Base-by-base conservation (phyloP, 805 yeast genomes). In the Kluyveromyces wickerhamii region DNA sequence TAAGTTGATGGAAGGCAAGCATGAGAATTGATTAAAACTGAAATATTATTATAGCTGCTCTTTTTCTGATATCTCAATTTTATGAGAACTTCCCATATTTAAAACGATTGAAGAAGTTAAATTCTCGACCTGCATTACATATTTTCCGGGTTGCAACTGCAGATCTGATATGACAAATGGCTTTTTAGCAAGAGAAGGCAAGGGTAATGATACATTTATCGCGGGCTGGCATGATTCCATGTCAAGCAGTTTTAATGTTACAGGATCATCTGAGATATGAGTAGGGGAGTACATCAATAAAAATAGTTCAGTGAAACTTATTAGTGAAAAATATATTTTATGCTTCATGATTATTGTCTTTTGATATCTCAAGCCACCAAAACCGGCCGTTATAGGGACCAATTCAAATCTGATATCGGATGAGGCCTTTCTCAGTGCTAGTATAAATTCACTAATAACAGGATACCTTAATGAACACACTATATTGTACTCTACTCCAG, bases 321-420 rank as follows among this genome's bases (percentile, higher is more conserved):
- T 12, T 4, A 14, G 9, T 3, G 11, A 12, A 12, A 30, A n/a
- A n/a, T 7, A 13, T n/a, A 21, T 8, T 14, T 7, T 20, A n/a
- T 5, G 21, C 15, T 14, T 13, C 13, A 13, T 7, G 12, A n/a
- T 8, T 4, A 30, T 10, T 4, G 22, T 12, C 7, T 21, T 13
- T 6, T 30, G 16, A 21, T 21, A 30, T 12, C 23, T n/a, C 22
- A 30, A 13, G n/a, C 33, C 33, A 6, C 33, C 33, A 21, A 21
- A 30, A 5, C 33, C 33, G 7, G 21, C 6, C 14, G 33, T 9
- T 21, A 15, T 21, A n/a, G 13, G 25, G 11, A 19, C 4, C 19
- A 21, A 8, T 3, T 20, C 17, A 22, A 21, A 7, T 14, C 12
- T 6, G 11, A 5, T 10, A 5, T 7, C 7, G 16, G 29, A 19